Evolutionary conservation across 2,329 filamentous ascomycete species (phyloP).

Genomic region (Sclerotinia trifoliorum): DNA sequence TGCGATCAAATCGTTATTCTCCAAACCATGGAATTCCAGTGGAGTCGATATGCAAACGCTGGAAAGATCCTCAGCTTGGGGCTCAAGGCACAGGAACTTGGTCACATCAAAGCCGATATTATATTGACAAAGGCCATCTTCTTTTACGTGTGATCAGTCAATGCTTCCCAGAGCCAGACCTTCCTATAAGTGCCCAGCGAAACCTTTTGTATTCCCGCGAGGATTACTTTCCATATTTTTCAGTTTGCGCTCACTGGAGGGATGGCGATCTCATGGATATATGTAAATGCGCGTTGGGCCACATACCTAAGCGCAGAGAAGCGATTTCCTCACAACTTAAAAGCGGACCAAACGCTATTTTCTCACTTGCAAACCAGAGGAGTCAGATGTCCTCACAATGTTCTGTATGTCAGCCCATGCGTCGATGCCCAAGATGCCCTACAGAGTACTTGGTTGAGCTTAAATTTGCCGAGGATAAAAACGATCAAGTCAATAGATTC

Average conservation of each 20-base stretch:
- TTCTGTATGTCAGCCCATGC: constrained; percentile 55
- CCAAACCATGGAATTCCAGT: constrained; percentile 48
- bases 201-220: constrained; percentile 58
- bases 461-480: constrained; percentile 56
- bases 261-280: constrained; percentile 59
- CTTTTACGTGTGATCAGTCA: constrained; percentile 58
- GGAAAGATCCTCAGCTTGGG: constrained; percentile 42
- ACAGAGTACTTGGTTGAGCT: constrained; percentile 62
- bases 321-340: constrained; percentile 40
- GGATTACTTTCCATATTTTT: constrained; percentile 62
- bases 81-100: constrained; percentile 46
- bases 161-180: constrained; percentile 50
- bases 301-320: constrained; percentile 50
- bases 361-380: constrained; percentile 31
- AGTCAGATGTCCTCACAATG: constrained; percentile 53
- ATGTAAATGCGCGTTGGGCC: constrained; percentile 59
- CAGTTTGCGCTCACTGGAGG: constrained; percentile 60
- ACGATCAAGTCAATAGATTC: constrained; percentile 48
- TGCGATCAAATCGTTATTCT: constrained; percentile 49
- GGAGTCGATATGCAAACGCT: constrained; percentile 51
- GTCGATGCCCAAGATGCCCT: constrained; percentile 60
- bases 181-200: constrained; percentile 52
- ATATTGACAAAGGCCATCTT: constrained; percentile 53
- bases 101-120: constrained; percentile 55
- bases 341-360: constrained; percentile 31